Evolutionary conservation across 768 basidiomycete genomes (phyloP).

Genomic region (Boletus rufocinnamomeus): DNA sequence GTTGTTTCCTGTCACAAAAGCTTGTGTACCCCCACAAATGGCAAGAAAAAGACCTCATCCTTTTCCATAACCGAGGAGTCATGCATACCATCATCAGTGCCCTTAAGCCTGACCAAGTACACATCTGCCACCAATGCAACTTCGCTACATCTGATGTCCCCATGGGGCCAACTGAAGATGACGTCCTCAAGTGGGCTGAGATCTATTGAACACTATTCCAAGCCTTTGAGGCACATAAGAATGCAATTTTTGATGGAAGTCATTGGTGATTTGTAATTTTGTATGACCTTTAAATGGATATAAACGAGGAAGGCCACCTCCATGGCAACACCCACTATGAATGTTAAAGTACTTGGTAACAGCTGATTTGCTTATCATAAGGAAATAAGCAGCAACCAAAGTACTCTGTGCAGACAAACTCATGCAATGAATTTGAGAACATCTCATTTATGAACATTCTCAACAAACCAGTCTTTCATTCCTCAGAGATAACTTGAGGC

Average conservation of each 20-base stretch:
- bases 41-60: conserved; percentile 62
- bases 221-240: conserved; percentile 6
- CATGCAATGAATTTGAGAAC: no score
- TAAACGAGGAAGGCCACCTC: no score
- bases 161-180: conserved; percentile 46
- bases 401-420: no score
- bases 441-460: no score
- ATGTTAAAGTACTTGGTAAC: no score
- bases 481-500: no score
- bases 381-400: no score
- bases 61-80: conserved; percentile 75
- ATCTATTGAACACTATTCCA: conserved; percentile 1
- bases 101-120: conserved; percentile 48
- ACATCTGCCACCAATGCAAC: conserved; percentile 60
- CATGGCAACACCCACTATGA: no score
- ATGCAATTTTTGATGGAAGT: conserved; percentile 11
- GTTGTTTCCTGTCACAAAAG: conserved; percentile 17
- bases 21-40: conserved; percentile 91
- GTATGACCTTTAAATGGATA: conserved; percentile 2
- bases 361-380: no score
- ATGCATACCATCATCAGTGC: conserved; percentile 71
- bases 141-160: conserved; percentile 55
- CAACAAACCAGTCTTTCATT: no score
- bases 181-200: conserved; percentile 47
- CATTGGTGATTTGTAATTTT: background rate